Percentiles rank a stretch among this genome's conserved stretches.
Evolutionary conservation across 768 basidiomycete genomes (phyloP).

Genomic region (Boletus barrowsii): DNA sequence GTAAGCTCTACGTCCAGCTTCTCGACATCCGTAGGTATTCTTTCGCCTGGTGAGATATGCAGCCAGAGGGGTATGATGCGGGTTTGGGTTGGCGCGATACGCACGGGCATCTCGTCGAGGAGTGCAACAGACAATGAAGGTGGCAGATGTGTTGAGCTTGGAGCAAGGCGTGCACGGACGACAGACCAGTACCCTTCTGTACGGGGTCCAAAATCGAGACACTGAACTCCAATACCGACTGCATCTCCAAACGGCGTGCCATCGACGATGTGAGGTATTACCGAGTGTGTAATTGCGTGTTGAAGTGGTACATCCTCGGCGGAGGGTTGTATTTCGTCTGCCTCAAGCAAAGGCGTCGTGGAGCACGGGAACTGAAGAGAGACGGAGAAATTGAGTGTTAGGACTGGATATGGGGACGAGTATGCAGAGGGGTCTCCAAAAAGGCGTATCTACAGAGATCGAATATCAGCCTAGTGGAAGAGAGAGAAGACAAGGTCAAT

Average conservation of each 20-base stretch:
- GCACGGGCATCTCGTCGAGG: conserved; percentile 19
- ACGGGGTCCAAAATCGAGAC: conserved; percentile 24
- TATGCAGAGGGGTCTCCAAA: conserved; percentile 68
- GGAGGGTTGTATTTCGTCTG: not conserved
- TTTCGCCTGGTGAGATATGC: conserved; percentile 32
- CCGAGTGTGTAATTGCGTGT: conserved; percentile 50
- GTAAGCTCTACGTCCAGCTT: conserved; percentile 40
- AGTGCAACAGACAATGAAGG: conserved; percentile 19
- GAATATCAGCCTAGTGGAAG: not conserved
- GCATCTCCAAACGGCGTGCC: conserved; percentile 74
- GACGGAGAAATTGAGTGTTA: conserved; percentile 53
- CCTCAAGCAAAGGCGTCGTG: not conserved
- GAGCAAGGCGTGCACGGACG: conserved; percentile 14
- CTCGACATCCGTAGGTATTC: conserved; percentile 33
- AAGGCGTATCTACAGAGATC: conserved; percentile 60
- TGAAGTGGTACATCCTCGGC: conserved; percentile 25
- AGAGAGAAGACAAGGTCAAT: not conserved
- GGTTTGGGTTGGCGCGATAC: conserved; percentile 61
- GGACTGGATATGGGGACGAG: conserved; percentile 45
- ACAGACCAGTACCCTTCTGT: conserved; percentile 53
- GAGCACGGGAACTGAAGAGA: conserved; percentile 34
- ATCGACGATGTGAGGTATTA: conserved; percentile 66
- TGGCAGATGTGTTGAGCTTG: conserved; percentile 1
- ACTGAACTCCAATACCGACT: conserved; percentile 62
- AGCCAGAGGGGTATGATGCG: conserved; percentile 56